Conservation (phyloP, 495 filamentous ascomycete genomes). For the Zalerion maritima region DNA sequence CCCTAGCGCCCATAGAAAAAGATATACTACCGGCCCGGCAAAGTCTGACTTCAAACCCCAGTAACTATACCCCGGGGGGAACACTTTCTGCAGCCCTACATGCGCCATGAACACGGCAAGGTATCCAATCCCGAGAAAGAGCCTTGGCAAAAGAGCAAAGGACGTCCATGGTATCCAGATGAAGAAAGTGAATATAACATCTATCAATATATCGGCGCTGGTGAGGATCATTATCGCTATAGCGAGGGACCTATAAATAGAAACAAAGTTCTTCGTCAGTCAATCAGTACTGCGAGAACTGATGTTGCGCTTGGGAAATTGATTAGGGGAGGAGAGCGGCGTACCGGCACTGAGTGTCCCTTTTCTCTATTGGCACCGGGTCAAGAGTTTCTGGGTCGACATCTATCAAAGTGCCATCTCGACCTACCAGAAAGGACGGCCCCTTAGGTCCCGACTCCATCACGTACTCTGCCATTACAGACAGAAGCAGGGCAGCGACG, state of each 20-base stretch:
- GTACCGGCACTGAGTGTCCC: too few relatives aligned
- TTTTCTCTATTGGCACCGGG: too few relatives aligned
- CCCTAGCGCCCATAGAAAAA: slow-evolving; percentile 16
- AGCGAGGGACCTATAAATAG: slow-evolving; percentile 12
- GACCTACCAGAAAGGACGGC: too few relatives aligned
- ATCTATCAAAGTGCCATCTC: too few relatives aligned
- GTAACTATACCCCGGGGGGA: slow-evolving; percentile 10
- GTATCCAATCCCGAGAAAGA: slow-evolving; percentile 10
- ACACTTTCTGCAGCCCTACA: slow-evolving; percentile 11
- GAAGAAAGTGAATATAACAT: slow-evolving; percentile 18
- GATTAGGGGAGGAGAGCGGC: too few relatives aligned
- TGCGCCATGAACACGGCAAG: slow-evolving; percentile 15
- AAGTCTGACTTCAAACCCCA: slow-evolving; percentile 9
- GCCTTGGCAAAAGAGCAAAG: slow-evolving; percentile 12
- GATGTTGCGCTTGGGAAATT: too few relatives aligned
- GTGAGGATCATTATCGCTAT: slow-evolving; percentile 16
- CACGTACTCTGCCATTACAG: slow-evolving; percentile 6
- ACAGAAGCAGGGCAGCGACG: slow-evolving; percentile 5
- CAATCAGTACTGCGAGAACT: too few relatives aligned
- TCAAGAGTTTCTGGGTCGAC: too few relatives aligned
- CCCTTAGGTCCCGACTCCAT: too few relatives aligned
- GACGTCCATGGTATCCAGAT: slow-evolving; percentile 7
- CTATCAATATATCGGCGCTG: slow-evolving; percentile 11
- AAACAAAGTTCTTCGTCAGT: slow-evolving; percentile 1
- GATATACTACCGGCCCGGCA: slow-evolving; percentile 11